Evolutionary conservation across 1,139 yeast species (phyloP).

Genomic region (Pneumocystis carinii): DNA sequence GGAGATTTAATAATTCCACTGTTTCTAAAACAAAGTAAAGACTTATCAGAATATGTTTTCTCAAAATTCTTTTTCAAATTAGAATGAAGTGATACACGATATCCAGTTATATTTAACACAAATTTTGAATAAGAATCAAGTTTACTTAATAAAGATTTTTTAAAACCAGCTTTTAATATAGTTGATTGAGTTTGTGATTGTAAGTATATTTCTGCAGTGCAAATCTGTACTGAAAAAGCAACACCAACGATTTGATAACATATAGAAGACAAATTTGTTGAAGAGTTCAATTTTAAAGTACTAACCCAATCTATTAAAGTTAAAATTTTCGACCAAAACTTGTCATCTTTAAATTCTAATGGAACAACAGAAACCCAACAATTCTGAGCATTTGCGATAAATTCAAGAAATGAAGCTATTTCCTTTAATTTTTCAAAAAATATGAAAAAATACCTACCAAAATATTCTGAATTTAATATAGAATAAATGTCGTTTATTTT

Average conservation of each 20-base stretch:
- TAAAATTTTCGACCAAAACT: background rate
- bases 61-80: background rate
- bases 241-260: background rate
- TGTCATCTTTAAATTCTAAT: background rate
- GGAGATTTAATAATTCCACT: background rate
- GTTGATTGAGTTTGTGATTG: background rate
- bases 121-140: background rate
- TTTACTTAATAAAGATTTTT: background rate
- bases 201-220: background rate
- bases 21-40: background rate
- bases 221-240: background rate
- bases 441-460: background rate
- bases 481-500: background rate
- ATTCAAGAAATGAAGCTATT: background rate
- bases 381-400: background rate
- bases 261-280: background rate
- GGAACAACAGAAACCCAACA: background rate
- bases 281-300: background rate
- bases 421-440: background rate
- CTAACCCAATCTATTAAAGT: background rate
- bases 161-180: background rate
- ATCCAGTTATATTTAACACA: background rate
- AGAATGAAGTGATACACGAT: background rate
- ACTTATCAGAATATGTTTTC: background rate
- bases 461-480: background rate